Percentiles rank a stretch among this genome's conserved stretches.
phyloP scores from a whole-genome alignment of 2,329 filamentous ascomycete species.

The Magnaporthiopsis rhizophila region DNA sequence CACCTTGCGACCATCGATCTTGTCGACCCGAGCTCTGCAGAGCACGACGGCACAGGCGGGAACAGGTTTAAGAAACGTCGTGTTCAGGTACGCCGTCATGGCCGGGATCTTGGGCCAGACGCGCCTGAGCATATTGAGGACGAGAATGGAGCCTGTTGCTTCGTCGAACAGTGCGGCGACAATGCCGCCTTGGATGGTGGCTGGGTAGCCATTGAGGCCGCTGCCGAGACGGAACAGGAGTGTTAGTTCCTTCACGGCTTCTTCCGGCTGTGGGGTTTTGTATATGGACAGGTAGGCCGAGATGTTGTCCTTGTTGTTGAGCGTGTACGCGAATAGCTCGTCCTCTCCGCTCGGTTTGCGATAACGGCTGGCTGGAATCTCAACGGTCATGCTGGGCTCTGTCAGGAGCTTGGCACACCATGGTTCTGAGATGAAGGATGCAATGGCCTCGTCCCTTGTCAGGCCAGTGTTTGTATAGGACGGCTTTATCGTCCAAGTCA shows the following conservation, averaged over 20 bases:
- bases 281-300: not conserved
- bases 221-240: constrained; percentile 34
- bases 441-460: not conserved
- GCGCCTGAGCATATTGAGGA: constrained; percentile 25
- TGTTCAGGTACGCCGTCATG: constrained; percentile 48
- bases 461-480: too few relatives aligned
- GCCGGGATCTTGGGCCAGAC: not conserved
- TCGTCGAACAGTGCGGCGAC: constrained; percentile 52
- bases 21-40: constrained; percentile 33
- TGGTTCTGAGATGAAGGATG: not conserved
- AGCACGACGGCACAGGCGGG: constrained; percentile 39
- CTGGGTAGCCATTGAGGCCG: constrained; percentile 44
- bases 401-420: constrained; percentile 4
- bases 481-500: too few relatives aligned
- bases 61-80: constrained; percentile 44
- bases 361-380: not conserved
- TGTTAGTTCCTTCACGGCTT: constrained; percentile 21
- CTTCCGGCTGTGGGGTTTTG: constrained; percentile 2
- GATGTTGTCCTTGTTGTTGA: not conserved
- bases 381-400: not conserved
- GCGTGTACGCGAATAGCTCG: constrained; percentile 3
- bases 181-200: constrained; percentile 49
- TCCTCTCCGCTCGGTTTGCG: not conserved
- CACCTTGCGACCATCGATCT: constrained; percentile 45
- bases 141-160: constrained; percentile 40